phyloP scores from a whole-genome alignment of 371 early-diverging fungal species.

The Mucor ambiguus region DNA sequence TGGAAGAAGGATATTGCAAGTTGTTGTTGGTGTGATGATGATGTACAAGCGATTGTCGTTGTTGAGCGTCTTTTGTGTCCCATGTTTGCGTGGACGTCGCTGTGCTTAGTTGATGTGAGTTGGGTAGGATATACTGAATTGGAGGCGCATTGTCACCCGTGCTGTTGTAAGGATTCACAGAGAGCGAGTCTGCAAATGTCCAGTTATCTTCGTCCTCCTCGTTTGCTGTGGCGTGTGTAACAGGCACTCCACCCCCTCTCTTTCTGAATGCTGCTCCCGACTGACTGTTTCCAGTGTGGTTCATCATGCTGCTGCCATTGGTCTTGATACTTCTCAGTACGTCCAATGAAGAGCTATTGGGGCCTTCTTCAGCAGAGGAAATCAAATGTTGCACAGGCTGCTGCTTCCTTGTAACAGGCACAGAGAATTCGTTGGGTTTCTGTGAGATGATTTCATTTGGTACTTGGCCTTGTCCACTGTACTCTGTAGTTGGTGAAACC shows the following conservation, averaged over 20 bases:
- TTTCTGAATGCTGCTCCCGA: conserved; percentile 1
- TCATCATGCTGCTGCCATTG: conserved; percentile 30
- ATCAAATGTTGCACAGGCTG: conserved; percentile 20
- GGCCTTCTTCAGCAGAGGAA: conserved; percentile 29
- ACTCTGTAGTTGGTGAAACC: conserved; percentile 14
- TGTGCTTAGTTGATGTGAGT: conserved; percentile 33
- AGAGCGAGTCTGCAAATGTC: conserved; percentile 35
- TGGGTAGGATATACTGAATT: conserved; percentile 41
- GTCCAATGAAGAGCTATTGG: conserved; percentile 43
- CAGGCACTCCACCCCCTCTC: conserved; percentile 19
- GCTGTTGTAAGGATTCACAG: conserved; percentile 14
- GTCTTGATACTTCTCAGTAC: conserved; percentile 42
- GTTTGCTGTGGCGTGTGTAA: conserved; percentile 25
- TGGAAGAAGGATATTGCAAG: conserved; percentile 45
- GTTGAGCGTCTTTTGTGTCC: conserved; percentile 21
- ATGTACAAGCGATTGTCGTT: conserved; percentile 12
- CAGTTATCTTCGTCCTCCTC: conserved; percentile 30
- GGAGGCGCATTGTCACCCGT: conserved; percentile 25
- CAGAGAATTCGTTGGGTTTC: conserved; percentile 48
- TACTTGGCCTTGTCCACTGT: conserved; percentile 29
- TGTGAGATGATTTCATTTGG: conserved; percentile 44
- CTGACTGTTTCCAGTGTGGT: conserved; percentile 13
- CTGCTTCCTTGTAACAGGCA: conserved; percentile 26
- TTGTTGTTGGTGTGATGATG: conserved; percentile 27
- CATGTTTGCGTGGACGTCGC: conserved; percentile 37